A percentile compares a stretch with the other conserved stretches of the same genome.
Conservation (phyloP, 2,329 filamentous ascomycete species). For the Xylariales sp. region DNA sequence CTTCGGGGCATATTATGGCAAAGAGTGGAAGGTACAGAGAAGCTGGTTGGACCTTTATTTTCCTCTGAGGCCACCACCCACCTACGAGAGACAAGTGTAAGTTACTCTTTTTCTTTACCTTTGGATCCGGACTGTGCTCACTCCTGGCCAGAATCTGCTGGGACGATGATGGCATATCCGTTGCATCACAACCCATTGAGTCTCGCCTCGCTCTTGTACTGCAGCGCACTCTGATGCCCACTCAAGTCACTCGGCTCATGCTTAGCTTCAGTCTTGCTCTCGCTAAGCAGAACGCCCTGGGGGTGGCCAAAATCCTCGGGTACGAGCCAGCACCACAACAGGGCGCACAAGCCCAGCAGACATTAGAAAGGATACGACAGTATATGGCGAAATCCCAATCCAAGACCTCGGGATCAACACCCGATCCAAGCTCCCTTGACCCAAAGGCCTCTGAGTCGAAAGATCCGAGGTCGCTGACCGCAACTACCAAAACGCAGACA, state of each 20-base stretch:
- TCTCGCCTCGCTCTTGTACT: slow-evolving; percentile 39
- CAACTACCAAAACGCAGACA: slow-evolving; percentile 13
- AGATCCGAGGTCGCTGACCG: background rate
- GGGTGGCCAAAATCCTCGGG: slow-evolving; percentile 42
- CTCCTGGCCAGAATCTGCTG: slow-evolving; percentile 1
- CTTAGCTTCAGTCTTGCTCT: slow-evolving; percentile 49
- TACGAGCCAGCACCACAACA: slow-evolving; percentile 24
- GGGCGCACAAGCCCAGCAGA: slow-evolving; percentile 24
- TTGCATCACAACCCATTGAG: slow-evolving; percentile 45
- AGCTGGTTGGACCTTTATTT: slow-evolving; percentile 60
- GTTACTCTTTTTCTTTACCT: slow-evolving; percentile 13
- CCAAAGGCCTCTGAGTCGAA: slow-evolving; percentile 4
- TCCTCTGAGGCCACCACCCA: slow-evolving; percentile 54
- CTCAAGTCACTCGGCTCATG: slow-evolving; percentile 42
- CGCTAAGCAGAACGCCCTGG: slow-evolving; percentile 37
- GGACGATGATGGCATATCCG: slow-evolving; percentile 47
- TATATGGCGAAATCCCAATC: slow-evolving; percentile 19
- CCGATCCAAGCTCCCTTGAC: slow-evolving; percentile 10
- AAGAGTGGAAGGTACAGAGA: slow-evolving; percentile 42
- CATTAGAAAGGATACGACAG: slow-evolving; percentile 26
- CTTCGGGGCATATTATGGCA: slow-evolving; percentile 41
- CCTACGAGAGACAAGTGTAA: slow-evolving; percentile 57
- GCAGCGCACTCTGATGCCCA: slow-evolving; percentile 49
- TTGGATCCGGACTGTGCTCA: slow-evolving; percentile 22
- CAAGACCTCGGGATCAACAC: slow-evolving; percentile 13